Conservation (phyloP, 106 monocot species). For the Amphibolis antarctica region DNA sequence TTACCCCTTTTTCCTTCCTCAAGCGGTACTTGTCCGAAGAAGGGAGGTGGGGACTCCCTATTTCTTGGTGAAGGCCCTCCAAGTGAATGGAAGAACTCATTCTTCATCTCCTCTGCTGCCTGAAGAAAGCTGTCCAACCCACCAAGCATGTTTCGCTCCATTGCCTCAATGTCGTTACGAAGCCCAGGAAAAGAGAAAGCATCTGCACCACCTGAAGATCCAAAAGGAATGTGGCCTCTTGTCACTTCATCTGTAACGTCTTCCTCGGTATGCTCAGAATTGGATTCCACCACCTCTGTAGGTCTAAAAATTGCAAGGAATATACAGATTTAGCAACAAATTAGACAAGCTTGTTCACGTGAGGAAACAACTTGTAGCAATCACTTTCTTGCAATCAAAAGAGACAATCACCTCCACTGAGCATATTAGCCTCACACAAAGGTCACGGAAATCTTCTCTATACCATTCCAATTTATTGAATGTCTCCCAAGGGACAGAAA, state of each 20-base stretch:
- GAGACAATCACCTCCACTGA: no score
- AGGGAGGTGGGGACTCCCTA: conserved; percentile 15
- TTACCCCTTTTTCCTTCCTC: conserved; percentile 3
- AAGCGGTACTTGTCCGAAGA: neutral
- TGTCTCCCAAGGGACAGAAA: no score
- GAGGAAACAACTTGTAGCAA: no score
- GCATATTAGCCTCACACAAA: no score
- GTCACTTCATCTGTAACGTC: conserved; percentile 51
- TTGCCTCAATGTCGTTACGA: conserved; percentile 45
- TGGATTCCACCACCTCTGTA: conserved; percentile 60
- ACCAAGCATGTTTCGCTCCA: conserved; percentile 36
- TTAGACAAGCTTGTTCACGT: no score
- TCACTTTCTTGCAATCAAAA: no score
- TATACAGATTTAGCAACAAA: no score
- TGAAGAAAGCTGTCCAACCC: conserved; percentile 35
- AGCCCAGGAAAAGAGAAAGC: conserved; percentile 42
- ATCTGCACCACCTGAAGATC: conserved; percentile 4
- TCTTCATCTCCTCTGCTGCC: conserved; percentile 49
- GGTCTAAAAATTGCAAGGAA: conserved; percentile 32
- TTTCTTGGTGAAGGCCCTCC: conserved; percentile 6
- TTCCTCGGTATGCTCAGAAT: conserved; percentile 69
- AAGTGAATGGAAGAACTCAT: conserved; percentile 35
- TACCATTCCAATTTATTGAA: no score
- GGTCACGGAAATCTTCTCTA: no score
- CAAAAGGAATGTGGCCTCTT: conserved; percentile 6